Conservation (phyloP, 2,329 filamentous ascomycete genomes). For the Fusarium humuli region DNA sequence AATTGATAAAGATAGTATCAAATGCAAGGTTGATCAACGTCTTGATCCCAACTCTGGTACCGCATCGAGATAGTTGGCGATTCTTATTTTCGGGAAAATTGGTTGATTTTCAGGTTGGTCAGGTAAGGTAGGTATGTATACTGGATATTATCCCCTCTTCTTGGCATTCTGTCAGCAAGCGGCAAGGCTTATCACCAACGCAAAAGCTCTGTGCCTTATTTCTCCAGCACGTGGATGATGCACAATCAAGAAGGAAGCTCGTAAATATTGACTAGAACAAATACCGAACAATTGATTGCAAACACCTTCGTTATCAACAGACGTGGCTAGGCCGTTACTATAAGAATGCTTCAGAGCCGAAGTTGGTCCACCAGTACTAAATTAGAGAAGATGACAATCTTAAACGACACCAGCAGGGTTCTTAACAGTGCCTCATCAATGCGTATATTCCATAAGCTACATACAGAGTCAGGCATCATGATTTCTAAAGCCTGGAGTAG, state of each 20-base stretch:
- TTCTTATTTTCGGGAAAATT: neutral
- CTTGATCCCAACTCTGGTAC: neutral
- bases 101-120: neutral
- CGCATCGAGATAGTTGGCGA: neutral
- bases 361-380: neutral
- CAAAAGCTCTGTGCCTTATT: neutral
- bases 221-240: constrained; percentile 14
- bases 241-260: neutral
- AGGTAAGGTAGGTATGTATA: neutral
- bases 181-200: constrained; percentile 6
- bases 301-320: neutral
- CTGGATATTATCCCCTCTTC: constrained; percentile 20
- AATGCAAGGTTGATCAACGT: neutral
- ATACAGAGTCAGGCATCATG: neutral
- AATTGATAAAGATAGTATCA: constrained; percentile 33
- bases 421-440: neutral
- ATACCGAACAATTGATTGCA: neutral
- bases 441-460: neutral
- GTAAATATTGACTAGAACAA: neutral
- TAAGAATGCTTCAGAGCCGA: neutral
- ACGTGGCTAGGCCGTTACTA: neutral
- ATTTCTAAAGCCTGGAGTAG: neutral
- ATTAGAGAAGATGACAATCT: neutral
- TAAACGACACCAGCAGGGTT: neutral
- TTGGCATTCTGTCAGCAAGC: constrained; percentile 10